Base-by-base conservation (phyloP, 345 rosid genomes). In the Salix koriyanagi region DNA sequence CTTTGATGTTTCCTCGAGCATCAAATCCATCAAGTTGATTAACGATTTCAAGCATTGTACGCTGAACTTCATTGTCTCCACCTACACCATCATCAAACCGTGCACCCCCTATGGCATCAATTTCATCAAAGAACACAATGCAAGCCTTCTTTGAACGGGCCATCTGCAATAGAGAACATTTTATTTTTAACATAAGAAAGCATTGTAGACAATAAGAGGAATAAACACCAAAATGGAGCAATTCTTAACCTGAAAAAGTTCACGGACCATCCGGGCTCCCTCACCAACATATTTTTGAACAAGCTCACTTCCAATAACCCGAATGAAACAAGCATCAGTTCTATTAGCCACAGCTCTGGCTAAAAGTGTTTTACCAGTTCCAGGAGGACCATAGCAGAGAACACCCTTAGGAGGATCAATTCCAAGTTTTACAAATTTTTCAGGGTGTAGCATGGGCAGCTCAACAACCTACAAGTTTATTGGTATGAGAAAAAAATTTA, bases 391-490 rank as follows among this genome's bases (percentile, higher is more conserved):
- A 39, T 96, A 96, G 80, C 96, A 92, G 70, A 96, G 91, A 78
- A 96, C 99, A 70, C 99, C 99, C 84, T 96, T 93, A 16, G 99
- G 99, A 81, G 99, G 99, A 85, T 96, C 97, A 30, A 96, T 96
- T 68, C 99, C 99, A 58, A 96, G 97, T 88, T 96, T 93, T 67
- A 93, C 98, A 81, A 93, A 96, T 80, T 91, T 91, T 86, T 93
- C 99, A 5, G 99, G 99, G 65, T 96, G 99, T 85, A 93, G 97
- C 97, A 96, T 90, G 2, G 99, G 99, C 46, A 96, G 84, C 77
- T 96, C 99, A 82, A 95, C 99, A 64, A 94, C 98, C 98, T 92
- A 60, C 4, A 41, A 60, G 50, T 32, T 66, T 36, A 75, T 26
- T 37, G 13, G 52, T 66, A 34, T 30, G 48, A 66, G 46, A 23